Evolutionary conservation across 805 yeast species (phyloP).

Genomic region (Limtongia smithiae): DNA sequence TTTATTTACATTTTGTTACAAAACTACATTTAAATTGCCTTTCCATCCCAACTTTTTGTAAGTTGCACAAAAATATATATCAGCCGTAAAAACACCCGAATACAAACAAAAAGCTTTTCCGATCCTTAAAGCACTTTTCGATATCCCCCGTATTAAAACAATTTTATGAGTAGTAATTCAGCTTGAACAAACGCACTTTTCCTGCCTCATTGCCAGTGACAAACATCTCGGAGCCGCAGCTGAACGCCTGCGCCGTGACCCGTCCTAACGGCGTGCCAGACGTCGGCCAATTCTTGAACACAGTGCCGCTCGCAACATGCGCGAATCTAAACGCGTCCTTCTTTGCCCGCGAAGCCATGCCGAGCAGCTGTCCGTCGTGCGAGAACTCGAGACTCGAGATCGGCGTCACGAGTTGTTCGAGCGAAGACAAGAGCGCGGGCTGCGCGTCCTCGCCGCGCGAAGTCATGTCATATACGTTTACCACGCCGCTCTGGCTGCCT

Average conservation of each 20-base stretch:
- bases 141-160: too few species aligned
- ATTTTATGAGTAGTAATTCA: slow-evolving; percentile 60
- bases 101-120: too few species aligned
- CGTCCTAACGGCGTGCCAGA: slow-evolving; percentile 94
- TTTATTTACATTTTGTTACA: too few species aligned
- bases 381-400: slow-evolving; percentile 71
- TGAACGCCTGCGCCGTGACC: slow-evolving; percentile 75
- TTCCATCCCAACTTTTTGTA: too few species aligned
- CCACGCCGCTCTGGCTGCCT: slow-evolving; percentile 86
- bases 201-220: slow-evolving; percentile 92
- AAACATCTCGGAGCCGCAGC: slow-evolving; percentile 76
- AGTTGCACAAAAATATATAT: too few species aligned
- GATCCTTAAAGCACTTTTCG: too few species aligned
- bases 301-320: slow-evolving; percentile 82
- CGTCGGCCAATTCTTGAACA: slow-evolving; percentile 95
- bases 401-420: slow-evolving; percentile 79
- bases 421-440: slow-evolving; percentile 55
- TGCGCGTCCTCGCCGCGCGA: slow-evolving; percentile 34
- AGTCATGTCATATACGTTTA: slow-evolving; percentile 67
- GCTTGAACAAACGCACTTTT: slow-evolving; percentile 79
- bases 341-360: slow-evolving; percentile 78
- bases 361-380: slow-evolving; percentile 83
- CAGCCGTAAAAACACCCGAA: too few species aligned
- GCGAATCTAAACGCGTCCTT: slow-evolving; percentile 82
- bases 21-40: too few species aligned